These are phyloP conservation scores for Loxodes magnus DNA, from an alignment of 73 alveolate genomes.

Conservation along the genomic window DNA sequence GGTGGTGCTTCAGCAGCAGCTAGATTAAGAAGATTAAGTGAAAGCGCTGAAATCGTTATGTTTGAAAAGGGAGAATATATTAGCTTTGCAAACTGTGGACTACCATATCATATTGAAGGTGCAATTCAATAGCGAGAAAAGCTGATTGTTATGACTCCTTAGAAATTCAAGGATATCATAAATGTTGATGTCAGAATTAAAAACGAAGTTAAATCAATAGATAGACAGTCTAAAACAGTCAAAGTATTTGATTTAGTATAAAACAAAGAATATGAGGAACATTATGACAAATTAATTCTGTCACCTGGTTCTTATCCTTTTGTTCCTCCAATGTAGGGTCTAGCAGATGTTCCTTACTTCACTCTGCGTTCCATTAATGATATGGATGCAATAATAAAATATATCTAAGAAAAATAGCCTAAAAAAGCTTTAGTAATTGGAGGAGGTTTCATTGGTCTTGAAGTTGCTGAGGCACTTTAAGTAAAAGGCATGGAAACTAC, in stretches of 20 bases:
- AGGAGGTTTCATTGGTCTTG: slow-evolving; percentile 14
- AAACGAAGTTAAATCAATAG: no score
- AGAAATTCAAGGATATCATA: no score
- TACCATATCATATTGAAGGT: no score
- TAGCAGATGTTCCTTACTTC: slow-evolving; percentile 4
- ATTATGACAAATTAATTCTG: neutral
- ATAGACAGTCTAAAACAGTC: no score
- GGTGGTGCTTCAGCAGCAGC: slow-evolving; percentile 16
- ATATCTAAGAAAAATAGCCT: neutral
- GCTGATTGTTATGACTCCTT: no score
- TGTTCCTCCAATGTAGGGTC: slow-evolving; percentile 1
- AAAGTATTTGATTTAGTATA: no score
- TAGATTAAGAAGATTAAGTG: neutral
- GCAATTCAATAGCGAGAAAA: no score
- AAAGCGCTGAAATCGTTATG: neutral
- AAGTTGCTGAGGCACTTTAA: slow-evolving; percentile 7
- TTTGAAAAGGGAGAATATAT: slow-evolving; percentile 6
- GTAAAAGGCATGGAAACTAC: slow-evolving; percentile 1
- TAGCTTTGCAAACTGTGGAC: no score
- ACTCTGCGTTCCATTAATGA: neutral
- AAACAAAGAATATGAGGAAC: neutral
- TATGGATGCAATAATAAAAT: neutral
- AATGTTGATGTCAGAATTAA: no score
- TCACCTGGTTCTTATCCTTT: slow-evolving; percentile 4
- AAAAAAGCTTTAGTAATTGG: neutral